These are phyloP conservation scores for Saksenaea oblongispora DNA, from an alignment of 371 early-diverging fungal genomes.

Conservation along the genomic window DNA sequence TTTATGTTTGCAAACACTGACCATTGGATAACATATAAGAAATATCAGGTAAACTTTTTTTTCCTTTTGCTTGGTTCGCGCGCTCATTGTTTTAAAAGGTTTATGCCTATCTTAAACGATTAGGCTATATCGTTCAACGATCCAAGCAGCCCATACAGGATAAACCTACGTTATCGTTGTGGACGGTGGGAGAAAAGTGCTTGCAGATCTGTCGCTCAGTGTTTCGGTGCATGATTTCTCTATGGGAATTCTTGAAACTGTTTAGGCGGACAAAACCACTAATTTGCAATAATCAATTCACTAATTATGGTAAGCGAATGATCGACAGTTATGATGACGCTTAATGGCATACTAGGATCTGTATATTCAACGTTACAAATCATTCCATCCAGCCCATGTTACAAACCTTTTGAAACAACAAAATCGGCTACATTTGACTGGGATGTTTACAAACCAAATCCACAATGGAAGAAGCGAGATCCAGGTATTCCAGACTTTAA, in stretches of 20 bases:
- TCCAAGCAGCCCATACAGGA: neutral
- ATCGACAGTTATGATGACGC: neutral
- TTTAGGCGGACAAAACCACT: neutral
- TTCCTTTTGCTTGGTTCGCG: neutral
- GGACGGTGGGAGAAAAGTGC: neutral
- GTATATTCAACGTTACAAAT: neutral
- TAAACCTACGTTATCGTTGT: neutral
- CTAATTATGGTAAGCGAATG: neutral
- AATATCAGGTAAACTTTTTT: slow-evolving; percentile 29
- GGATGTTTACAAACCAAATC: slow-evolving; percentile 56
- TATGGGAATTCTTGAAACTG: neutral
- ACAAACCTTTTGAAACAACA: neutral
- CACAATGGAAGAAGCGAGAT: slow-evolving; percentile 53
- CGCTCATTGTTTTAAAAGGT: slow-evolving; percentile 4
- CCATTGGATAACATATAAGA: slow-evolving; percentile 38
- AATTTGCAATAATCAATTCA: neutral
- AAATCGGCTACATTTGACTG: slow-evolving; percentile 31
- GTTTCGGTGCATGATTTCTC: neutral
- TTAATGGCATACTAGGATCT: neutral
- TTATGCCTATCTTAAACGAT: slow-evolving; percentile 54
- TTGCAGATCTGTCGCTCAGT: neutral
- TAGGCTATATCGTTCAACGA: slow-evolving; percentile 48
- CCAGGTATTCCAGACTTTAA: slow-evolving; percentile 53
- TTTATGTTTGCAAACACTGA: slow-evolving; percentile 26
- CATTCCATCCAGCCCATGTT: neutral